Evolutionary conservation across 2,329 filamentous ascomycete genomes (phyloP).

Genomic region (Stagonosporopsis cucurbitacearum): DNA sequence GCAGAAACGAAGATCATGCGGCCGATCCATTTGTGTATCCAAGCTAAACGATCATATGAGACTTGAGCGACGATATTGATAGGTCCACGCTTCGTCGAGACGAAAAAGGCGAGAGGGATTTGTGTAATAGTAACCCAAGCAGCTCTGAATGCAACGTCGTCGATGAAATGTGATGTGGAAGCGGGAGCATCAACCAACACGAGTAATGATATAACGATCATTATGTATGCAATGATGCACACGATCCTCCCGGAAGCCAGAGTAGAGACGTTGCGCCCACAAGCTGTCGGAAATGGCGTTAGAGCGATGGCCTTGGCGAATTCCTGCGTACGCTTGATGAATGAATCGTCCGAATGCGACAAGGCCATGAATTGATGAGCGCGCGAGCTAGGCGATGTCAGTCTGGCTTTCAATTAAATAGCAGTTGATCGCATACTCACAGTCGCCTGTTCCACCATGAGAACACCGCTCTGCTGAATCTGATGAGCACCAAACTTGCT

Average conservation of each 20-base stretch:
- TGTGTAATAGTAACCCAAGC: constrained; percentile 41
- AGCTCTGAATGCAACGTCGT: constrained; percentile 40
- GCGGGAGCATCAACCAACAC: constrained; percentile 31
- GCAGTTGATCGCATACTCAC: constrained; percentile 4
- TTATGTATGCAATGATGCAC: constrained; percentile 16
- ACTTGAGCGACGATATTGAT: constrained; percentile 28
- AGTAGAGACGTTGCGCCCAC: not conserved
- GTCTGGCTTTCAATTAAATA: not conserved
- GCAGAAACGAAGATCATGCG: constrained; percentile 34
- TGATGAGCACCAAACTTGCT: constrained; percentile 4
- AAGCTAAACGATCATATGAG: constrained; percentile 35
- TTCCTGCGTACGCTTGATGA: constrained; percentile 1
- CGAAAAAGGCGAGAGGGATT: constrained; percentile 35
- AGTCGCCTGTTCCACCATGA: constrained; percentile 20
- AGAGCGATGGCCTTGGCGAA: constrained; percentile 15
- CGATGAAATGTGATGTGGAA: constrained; percentile 31
- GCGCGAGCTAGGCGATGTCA: constrained; percentile 11
- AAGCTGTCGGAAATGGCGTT: constrained; percentile 9
- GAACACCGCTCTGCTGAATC: not conserved
- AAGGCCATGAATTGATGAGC: constrained; percentile 2
- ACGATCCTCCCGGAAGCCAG: constrained; percentile 17
- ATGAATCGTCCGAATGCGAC: not conserved
- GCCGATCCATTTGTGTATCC: constrained; percentile 35
- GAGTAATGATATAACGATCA: constrained; percentile 17
- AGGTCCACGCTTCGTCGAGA: constrained; percentile 35